Base-by-base conservation (phyloP, 768 basidiomycete species). In the Leccinum pellstonianum region DNA sequence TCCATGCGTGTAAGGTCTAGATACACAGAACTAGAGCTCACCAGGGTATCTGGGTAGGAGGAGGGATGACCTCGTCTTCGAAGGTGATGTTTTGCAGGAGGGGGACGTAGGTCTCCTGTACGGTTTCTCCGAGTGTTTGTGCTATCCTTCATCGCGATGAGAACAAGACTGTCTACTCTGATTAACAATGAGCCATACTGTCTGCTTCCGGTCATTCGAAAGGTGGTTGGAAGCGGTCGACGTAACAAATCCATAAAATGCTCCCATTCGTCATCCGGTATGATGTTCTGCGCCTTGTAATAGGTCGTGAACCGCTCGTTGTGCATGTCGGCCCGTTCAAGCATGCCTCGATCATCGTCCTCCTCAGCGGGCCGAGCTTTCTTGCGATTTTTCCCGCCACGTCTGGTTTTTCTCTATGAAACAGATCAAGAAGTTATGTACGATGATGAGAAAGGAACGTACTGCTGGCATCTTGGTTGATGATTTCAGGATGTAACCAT, bases 21-120 rank as follows among this genome's bases (percentile, higher is more conserved):
- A 14, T 27, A 33, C 3, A 31, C 37, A 9, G 6, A 8, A 25
- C 41, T 25, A 43, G 51, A 29, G 25, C 78, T 61, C 65, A 94
- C 97, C 97, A 99, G 10, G 88, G 81, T 37, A 99, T 81, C 63
- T 90, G 90, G 21, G 83, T 80, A 0, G 96, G 97, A 25, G 95
- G 89, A 0, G 87, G 83, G 35, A 95, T 81, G 11, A 75, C 68
- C 66, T 88, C 84, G 17, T 81, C 92, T 65, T 97, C 93, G 61
- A 94, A 91, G 4, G 80, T 78, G 37, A 91, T 83, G 58, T 86
- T 78, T 55, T 81, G 85, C 56, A 98, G 78, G 48, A 80, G 75
- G 1, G 96, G 93, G 0, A 95, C 87, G 71, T 96, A 90, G 1
- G 81, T 82, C 52, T 86, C 78, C 66, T 86, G 83, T 66, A 98